These are phyloP conservation scores for Ophiobolus disseminans DNA, from an alignment of 2,329 filamentous ascomycete species.

Conservation along the genomic window DNA sequence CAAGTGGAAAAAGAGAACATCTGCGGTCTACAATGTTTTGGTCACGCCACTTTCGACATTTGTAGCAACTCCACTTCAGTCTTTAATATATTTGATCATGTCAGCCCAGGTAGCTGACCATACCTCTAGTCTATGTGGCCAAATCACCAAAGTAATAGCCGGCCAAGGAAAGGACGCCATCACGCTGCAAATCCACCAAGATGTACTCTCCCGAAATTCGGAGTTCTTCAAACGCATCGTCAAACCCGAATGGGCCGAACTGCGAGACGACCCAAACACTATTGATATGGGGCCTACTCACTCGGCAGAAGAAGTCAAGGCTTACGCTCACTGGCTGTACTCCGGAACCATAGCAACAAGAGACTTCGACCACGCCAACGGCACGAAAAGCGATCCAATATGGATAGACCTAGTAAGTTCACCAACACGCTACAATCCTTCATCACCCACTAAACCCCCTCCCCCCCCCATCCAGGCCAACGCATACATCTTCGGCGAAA, in stretches of 20 bases:
- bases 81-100: no score
- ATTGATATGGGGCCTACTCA: constrained; percentile 7
- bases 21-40: no score
- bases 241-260: constrained; percentile 6
- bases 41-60: no score
- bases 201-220: constrained; percentile 4
- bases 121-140: background rate
- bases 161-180: background rate
- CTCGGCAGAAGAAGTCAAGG: constrained; percentile 1
- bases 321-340: constrained; percentile 6
- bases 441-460: background rate
- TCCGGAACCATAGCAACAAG: constrained; percentile 6
- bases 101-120: no score
- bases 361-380: constrained; percentile 1
- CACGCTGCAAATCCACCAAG: constrained; percentile 5
- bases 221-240: constrained; percentile 8
- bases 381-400: constrained; percentile 3
- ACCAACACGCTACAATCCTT: no score
- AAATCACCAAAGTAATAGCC: constrained; percentile 1
- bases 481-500: constrained; percentile 8
- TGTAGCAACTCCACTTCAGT: no score
- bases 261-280: constrained; percentile 1
- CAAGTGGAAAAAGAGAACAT: no score
- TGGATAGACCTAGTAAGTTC: constrained; percentile 5
- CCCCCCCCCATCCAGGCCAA: background rate